Percentiles rank a stretch among this genome's conserved stretches.
These are phyloP conservation scores for Psilocybe mexicana DNA, from an alignment of 1,284 basidiomycete genomes.

Conservation along the genomic window DNA sequence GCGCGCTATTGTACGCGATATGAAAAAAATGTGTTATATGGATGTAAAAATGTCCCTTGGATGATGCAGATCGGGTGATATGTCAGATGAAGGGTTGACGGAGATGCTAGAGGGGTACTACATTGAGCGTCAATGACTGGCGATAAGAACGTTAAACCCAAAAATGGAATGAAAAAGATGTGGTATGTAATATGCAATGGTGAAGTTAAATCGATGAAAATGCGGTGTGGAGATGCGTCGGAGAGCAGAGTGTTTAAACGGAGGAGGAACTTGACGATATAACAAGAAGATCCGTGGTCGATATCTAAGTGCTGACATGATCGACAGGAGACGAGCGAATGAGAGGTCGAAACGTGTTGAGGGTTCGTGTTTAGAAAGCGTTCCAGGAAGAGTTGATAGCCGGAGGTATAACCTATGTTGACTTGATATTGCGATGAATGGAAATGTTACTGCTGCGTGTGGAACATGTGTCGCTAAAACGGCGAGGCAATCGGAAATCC, in stretches of 20 bases:
- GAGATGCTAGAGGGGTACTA: not conserved
- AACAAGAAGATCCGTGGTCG: not conserved
- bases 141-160: not conserved
- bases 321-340: slow-evolving; percentile 12
- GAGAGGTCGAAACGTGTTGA: slow-evolving; percentile 12
- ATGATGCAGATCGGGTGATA: not conserved
- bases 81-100: not conserved
- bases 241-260: slow-evolving; percentile 2
- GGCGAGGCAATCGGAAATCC: slow-evolving; percentile 8
- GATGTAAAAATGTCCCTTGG: not conserved
- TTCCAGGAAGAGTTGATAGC: slow-evolving; percentile 4
- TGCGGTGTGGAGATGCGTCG: slow-evolving; percentile 1
- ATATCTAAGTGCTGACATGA: slow-evolving; percentile 9
- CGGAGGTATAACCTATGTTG: slow-evolving; percentile 9
- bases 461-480: slow-evolving; percentile 19
- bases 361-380: slow-evolving; percentile 8
- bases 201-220: slow-evolving; percentile 10
- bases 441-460: slow-evolving; percentile 12
- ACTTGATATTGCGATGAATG: slow-evolving; percentile 3
- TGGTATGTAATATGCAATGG: not conserved
- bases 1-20: not conserved
- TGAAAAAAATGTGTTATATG: not conserved
- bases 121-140: not conserved
- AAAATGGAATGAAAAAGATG: not conserved
- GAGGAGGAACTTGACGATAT: slow-evolving; percentile 1